These are phyloP conservation scores for Albifimbria verrucaria DNA, from an alignment of 2,329 filamentous ascomycete genomes.

Conservation along the genomic window DNA sequence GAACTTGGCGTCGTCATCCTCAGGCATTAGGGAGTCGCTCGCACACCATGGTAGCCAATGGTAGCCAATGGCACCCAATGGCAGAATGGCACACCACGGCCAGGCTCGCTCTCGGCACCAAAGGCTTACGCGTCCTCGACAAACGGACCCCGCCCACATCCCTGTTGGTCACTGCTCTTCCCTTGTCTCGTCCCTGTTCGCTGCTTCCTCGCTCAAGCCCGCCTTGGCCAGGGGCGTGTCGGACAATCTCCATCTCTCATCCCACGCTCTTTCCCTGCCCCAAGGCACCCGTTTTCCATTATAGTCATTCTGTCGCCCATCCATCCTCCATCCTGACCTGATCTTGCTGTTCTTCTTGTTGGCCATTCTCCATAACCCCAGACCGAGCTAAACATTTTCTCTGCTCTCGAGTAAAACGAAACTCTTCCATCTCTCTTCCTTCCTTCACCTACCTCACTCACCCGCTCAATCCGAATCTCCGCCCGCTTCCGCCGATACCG, in stretches of 20 bases:
- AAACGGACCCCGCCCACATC: background rate
- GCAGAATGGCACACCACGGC: background rate
- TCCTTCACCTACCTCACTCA: background rate
- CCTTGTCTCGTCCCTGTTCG: background rate
- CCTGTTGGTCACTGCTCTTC: background rate
- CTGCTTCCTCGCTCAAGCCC: background rate
- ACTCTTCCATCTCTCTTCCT: no score
- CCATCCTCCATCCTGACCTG: background rate
- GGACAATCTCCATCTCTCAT: background rate
- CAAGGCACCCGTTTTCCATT: constrained; percentile 3
- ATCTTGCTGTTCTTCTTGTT: background rate
- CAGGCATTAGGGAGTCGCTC: background rate
- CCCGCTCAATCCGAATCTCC: background rate
- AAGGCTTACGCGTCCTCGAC: background rate
- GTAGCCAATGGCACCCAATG: background rate
- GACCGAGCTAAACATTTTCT: no score
- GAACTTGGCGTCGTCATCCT: constrained; percentile 9
- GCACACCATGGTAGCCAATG: background rate
- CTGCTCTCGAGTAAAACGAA: no score
- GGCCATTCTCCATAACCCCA: background rate
- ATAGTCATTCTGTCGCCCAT: constrained; percentile 2
- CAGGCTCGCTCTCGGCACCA: background rate
- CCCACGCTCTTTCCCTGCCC: background rate
- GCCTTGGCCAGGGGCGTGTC: background rate
- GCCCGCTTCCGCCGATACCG: background rate